Conservation (phyloP, 139 green algal species). For the Volvox africanus region DNA sequence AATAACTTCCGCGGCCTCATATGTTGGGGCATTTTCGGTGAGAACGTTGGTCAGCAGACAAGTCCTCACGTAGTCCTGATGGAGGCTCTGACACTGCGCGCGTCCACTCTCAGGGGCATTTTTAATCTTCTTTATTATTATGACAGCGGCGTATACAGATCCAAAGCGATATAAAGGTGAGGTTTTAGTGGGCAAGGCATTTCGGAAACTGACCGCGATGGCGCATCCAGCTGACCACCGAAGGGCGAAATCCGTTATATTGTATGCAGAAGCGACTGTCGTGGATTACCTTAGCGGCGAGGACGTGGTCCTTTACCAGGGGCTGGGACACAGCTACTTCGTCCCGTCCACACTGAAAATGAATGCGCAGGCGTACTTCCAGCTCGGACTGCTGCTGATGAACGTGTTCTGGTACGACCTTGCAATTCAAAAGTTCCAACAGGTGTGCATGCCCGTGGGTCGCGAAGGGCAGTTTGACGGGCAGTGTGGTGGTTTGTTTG, state of each 20-base stretch:
- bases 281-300: constrained; percentile 2
- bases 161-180: constrained; percentile 34
- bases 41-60: neutral
- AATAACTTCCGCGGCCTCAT: neutral
- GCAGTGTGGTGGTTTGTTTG: no score
- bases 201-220: neutral
- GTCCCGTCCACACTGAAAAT: neutral
- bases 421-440: neutral
- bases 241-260: no score
- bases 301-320: constrained; percentile 1
- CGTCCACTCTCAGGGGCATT: neutral
- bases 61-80: neutral
- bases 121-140: constrained; percentile 37
- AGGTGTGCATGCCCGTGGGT: neutral
- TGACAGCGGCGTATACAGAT: constrained; percentile 17
- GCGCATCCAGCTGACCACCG: no score
- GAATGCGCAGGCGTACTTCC: constrained; percentile 21
- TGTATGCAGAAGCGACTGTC: neutral
- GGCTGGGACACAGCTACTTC: constrained; percentile 27
- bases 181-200: neutral
- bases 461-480: neutral
- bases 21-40: constrained; percentile 43
- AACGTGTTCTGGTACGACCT: constrained; percentile 52
- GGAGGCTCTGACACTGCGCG: neutral
- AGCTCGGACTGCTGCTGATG: constrained; percentile 28